These are phyloP conservation scores for Oryza meyeriana DNA, from an alignment of 176 grass and related monocot genomes.

Conservation along the genomic window DNA sequence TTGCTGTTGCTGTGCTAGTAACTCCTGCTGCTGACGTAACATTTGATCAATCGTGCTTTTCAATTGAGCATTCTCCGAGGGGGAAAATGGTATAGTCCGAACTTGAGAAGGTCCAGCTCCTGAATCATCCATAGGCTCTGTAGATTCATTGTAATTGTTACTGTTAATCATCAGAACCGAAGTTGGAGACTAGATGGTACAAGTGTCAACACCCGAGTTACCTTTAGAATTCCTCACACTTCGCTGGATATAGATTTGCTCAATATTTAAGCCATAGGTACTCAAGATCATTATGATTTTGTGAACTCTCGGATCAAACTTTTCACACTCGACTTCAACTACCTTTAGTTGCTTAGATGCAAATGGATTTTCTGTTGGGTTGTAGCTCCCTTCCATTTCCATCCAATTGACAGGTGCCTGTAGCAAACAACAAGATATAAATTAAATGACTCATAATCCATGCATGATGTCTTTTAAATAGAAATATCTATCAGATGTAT, in stretches of 20 bases:
- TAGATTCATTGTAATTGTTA: background rate
- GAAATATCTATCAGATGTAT: background rate
- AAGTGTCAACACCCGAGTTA: background rate
- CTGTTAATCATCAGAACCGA: background rate
- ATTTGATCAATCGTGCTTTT: constrained; percentile 19
- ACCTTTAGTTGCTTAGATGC: constrained; percentile 6
- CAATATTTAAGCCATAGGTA: constrained; percentile 10
- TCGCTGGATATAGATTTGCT: constrained; percentile 14
- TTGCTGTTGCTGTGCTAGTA: background rate
- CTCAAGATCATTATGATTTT: constrained; percentile 3
- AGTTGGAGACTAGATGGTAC: background rate
- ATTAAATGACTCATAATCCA: background rate
- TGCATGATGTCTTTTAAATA: background rate
- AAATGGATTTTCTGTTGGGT: background rate
- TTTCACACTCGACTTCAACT: constrained; percentile 24
- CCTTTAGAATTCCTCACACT: background rate
- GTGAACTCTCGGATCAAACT: constrained; percentile 9
- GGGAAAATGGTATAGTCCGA: background rate
- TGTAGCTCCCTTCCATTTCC: background rate
- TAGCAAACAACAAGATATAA: background rate
- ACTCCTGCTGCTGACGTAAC: background rate
- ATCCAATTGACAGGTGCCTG: background rate
- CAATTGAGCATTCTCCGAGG: background rate
- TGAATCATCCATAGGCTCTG: background rate
- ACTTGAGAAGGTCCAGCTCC: constrained; percentile 8